Percentiles rank a stretch among this genome's conserved stretches.
phyloP scores from a whole-genome alignment of 2,329 filamentous ascomycete genomes.

The Colletotrichum salicis region DNA sequence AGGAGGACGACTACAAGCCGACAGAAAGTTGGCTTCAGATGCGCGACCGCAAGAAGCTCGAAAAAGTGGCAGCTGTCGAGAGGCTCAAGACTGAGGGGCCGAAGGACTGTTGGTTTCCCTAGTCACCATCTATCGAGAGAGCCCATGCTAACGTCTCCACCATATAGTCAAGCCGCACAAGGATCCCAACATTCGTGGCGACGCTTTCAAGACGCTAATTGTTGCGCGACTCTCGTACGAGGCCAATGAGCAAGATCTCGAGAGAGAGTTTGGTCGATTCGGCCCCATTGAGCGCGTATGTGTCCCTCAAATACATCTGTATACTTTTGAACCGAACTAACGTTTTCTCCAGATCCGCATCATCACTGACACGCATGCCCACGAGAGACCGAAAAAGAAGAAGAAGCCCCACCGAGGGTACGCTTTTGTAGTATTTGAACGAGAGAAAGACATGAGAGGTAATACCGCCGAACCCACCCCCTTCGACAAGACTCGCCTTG shows the following conservation, averaged over 20 bases:
- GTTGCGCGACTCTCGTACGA: conserved; percentile 91
- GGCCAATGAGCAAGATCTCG: conserved; percentile 87
- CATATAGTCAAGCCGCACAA: conserved; percentile 79
- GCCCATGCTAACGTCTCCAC: conserved; percentile 36
- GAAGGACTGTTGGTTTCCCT: conserved; percentile 56
- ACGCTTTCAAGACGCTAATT: conserved; percentile 95
- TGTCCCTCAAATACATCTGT: conserved; percentile 25
- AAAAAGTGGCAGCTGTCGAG: conserved; percentile 78
- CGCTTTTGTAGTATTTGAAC: conserved; percentile 96
- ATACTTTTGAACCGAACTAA: conserved; percentile 21
- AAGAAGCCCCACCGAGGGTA: conserved; percentile 89
- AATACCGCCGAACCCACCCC: conserved; percentile 54
- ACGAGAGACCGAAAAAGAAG: conserved; percentile 78
- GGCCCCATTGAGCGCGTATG: conserved; percentile 92
- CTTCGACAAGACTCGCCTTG: conserved; percentile 26
- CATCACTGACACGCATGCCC: conserved; percentile 78
- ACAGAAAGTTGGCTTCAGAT: conserved; percentile 94
- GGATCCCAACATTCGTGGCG: conserved; percentile 89
- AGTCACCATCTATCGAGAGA: too few relatives aligned
- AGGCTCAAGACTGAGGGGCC: conserved; percentile 71
- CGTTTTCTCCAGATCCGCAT: conserved; percentile 77
- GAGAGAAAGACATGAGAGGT: conserved; percentile 99
- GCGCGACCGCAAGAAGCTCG: conserved; percentile 83
- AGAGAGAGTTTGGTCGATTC: conserved; percentile 92
- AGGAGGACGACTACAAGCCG: conserved; percentile 79